A percentile compares a stretch with the other conserved stretches of the same genome.
Evolutionary conservation across 768 basidiomycete species (phyloP).

Genomic region (Dacryopinax primogenitus): DNA sequence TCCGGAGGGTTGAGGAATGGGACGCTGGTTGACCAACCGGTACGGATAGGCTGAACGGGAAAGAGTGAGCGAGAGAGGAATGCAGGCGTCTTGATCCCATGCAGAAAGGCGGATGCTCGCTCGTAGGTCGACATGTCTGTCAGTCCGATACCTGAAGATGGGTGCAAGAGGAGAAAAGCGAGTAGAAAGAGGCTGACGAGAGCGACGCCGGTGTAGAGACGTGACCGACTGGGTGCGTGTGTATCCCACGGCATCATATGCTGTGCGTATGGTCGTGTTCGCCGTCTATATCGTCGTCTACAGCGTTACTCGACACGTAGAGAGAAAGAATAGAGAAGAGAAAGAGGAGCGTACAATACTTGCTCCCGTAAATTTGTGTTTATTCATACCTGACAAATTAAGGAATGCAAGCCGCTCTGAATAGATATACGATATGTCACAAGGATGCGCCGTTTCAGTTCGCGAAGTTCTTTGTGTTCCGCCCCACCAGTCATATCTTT

Average conservation of each 20-base stretch:
- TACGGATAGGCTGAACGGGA: background rate
- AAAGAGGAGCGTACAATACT: background rate
- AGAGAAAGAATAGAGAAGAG: background rate
- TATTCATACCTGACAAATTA: background rate
- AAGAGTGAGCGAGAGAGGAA: background rate
- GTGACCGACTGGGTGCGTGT: background rate
- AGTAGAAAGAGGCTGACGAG: background rate
- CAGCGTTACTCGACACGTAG: background rate
- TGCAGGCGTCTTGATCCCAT: background rate
- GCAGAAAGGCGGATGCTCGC: background rate
- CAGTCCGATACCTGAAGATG: background rate
- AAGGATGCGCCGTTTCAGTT: background rate
- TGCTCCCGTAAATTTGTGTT: background rate
- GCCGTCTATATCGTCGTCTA: background rate
- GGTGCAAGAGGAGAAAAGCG: background rate
- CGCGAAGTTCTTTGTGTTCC: background rate
- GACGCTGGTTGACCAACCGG: background rate
- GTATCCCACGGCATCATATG: background rate
- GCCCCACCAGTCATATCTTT: background rate
- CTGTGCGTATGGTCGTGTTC: background rate
- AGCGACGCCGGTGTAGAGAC: background rate
- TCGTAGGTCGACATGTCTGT: background rate
- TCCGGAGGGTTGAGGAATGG: background rate
- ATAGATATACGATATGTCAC: background rate
- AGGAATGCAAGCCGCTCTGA: background rate